Conservation (phyloP, 768 basidiomycete genomes). For the Rhodosporidiobolus odoratus region DNA sequence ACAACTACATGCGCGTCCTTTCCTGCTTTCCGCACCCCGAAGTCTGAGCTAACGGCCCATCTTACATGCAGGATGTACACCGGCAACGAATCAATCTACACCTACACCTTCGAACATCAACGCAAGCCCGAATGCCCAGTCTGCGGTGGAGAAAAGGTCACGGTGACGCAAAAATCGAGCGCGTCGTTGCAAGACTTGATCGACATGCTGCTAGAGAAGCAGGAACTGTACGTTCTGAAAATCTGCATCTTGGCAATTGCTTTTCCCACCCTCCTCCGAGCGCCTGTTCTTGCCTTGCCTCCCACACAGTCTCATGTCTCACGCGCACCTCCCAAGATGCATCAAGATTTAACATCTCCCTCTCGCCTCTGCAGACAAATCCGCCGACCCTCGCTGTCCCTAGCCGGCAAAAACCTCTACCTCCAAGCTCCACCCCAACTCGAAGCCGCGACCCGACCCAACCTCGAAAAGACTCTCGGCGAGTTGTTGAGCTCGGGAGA, state of each 20-base stretch:
- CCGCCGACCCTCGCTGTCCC: slow-evolving; percentile 87
- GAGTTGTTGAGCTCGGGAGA: slow-evolving; percentile 73
- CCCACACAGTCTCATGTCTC: too few relatives aligned
- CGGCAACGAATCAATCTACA: slow-evolving; percentile 92
- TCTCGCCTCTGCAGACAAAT: slow-evolving; percentile 64
- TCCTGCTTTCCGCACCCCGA: neutral
- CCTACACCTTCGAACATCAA: slow-evolving; percentile 94
- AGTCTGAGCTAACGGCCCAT: neutral
- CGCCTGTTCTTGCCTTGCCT: neutral
- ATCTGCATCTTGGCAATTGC: neutral
- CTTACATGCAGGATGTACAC: slow-evolving; percentile 80
- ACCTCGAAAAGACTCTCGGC: slow-evolving; percentile 75
- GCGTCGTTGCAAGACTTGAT: slow-evolving; percentile 80
- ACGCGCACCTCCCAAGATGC: too few relatives aligned
- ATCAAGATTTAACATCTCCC: neutral
- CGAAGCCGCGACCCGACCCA: slow-evolving; percentile 80
- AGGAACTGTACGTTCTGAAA: slow-evolving; percentile 85
- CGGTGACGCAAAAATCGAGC: slow-evolving; percentile 54
- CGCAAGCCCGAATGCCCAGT: slow-evolving; percentile 90
- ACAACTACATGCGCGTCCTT: slow-evolving; percentile 73
- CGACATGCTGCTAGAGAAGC: slow-evolving; percentile 76
- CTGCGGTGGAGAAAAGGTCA: slow-evolving; percentile 83
- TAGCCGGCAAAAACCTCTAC: slow-evolving; percentile 71
- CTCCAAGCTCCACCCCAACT: slow-evolving; percentile 89
- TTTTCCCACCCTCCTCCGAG: neutral